Percentiles rank a stretch among this genome's conserved stretches.
phyloP scores from a whole-genome alignment of 352 stramenopile genomes.

The Globisporangium paroecandrum region DNA sequence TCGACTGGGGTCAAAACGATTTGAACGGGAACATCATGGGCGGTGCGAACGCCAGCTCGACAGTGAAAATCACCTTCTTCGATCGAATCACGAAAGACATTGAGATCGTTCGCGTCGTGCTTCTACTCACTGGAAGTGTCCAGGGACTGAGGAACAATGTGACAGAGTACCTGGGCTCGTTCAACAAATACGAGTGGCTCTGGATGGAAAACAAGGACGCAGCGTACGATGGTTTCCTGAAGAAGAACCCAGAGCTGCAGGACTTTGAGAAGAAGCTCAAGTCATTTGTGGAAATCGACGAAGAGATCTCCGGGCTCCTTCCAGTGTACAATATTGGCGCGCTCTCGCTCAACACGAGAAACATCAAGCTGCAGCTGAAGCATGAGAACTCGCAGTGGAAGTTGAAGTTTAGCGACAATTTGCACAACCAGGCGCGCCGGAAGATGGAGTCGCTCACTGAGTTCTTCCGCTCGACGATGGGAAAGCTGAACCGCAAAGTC shows the following conservation, averaged over 20 bases:
- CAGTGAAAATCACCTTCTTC: slow-evolving; percentile 91
- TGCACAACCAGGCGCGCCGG: slow-evolving; percentile 92
- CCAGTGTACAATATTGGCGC: slow-evolving; percentile 96
- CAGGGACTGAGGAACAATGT: slow-evolving; percentile 97
- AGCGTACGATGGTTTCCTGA: slow-evolving; percentile 93
- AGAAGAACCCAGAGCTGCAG: slow-evolving; percentile 92
- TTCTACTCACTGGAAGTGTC: slow-evolving; percentile 96
- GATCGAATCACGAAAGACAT: slow-evolving; percentile 98
- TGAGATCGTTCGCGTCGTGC: slow-evolving; percentile 96
- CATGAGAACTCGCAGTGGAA: slow-evolving; percentile 97
- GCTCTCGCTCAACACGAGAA: slow-evolving; percentile 95
- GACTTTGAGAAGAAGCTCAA: slow-evolving; percentile 97
- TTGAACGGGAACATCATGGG: slow-evolving; percentile 11
- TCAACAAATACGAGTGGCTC: slow-evolving; percentile 96
- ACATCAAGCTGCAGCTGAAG: slow-evolving; percentile 96
- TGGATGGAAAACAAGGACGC: slow-evolving; percentile 98
- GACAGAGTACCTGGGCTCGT: slow-evolving; percentile 95
- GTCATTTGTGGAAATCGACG: slow-evolving; percentile 94
- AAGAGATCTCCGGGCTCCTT: slow-evolving; percentile 88
- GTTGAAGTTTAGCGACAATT: slow-evolving; percentile 95
- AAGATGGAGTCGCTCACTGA: slow-evolving; percentile 95
- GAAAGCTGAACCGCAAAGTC: slow-evolving; percentile 92
- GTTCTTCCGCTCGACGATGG: slow-evolving; percentile 94
- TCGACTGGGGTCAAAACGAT: slow-evolving; percentile 92
- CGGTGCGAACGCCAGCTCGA: not conserved